Base-by-base conservation (phyloP, 345 rosid species). In the Dipteronia sinensis region DNA sequence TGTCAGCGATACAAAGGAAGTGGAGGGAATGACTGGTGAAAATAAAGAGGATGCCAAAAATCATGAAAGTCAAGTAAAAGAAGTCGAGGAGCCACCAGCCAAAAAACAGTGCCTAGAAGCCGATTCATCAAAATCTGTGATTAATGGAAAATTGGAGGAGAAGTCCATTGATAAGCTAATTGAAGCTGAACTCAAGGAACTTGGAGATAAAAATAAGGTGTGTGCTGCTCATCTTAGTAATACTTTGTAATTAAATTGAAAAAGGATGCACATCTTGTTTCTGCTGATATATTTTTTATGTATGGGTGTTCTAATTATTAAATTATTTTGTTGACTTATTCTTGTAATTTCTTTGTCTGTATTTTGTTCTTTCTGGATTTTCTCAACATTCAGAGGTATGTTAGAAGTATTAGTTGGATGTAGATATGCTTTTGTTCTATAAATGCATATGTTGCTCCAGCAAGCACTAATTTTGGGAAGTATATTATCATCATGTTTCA, bases 151-250 rank as follows among this genome's bases (percentile, higher is more conserved):
- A 75, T 86, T 75, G 71, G 87, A 79, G 51, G 90, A 90, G 85
- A 90, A 86, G 82, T 92, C 98, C 6, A 82, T 96, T 83, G 99
- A 96, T 88, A 87, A 86, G 86, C 91, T 96, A 47, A 96, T 96
- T 73, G 99, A 94, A 78, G 99, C 88, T 75, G 99, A 96, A 78
- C 91, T 96, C 9, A 81, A 84, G 82, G 99, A 94, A 85, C 94
- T 96, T 56, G 93, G 97, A 55, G 99, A 94, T 78, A 94, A 91
- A 87, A 96, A 79, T 81, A 94, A 96, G 98, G 99, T 89, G 64
- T 31, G 77, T 75, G 38, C 67, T 78, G 7, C 82, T 22, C 15
- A 65, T 17, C 8, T 44, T 80, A 23, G 55, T 72, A 67, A 38
- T 44, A 61, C 42, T 47, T 13, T 23, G 42, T 63, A 9, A 42